Evolutionary conservation across 2,329 filamentous ascomycete genomes (phyloP), one percentile per base, ranked within the genome.

Genomic region (Pseudonectria buxi): DNA sequence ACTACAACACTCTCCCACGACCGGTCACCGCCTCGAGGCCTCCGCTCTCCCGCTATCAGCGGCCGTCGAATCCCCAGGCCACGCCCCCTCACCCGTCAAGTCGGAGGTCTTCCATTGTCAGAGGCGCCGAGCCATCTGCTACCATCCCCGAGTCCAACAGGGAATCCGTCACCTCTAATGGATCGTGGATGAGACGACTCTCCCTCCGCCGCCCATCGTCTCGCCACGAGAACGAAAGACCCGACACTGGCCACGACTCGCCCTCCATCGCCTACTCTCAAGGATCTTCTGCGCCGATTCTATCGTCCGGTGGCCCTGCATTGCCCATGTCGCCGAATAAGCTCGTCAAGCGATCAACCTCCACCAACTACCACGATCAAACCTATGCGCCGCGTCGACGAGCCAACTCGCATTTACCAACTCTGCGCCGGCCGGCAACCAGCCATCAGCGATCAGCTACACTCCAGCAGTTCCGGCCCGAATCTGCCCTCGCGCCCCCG

Each of bases 401-500:
- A 43, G 69, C 78, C 24, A 76, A 65, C 45, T 73, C 78, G 31
- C 76, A 82, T 50, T 66, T 83, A 42, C 73, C 78, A 3, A 78
- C 74, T 14, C 70, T 89, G 40, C 77, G 81, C 39, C 70, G 84
- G 49, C 85, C 85, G 34, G 83, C 83, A 30, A 89, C 85, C 13
- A 88, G 84, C 57, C 83, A 88, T 53, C 83, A 89, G 56, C 72
- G 85, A 49, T 83, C 81, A 30, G 78, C 77, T 24, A 86, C 81
- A 2, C 63, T 86, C 18, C 77, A 84, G 47, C 72, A 78, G 41
- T 56, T 65, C 18, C 57, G 63, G 35, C 53, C 56, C 12, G 50
- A 58, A 36, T 46, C 52, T 15, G 50, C 55, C 16, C 33, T 53
- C 14, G 37, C 50, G 18, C 47, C 46, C 33, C 45, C 47, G 14